Evolutionary conservation across 2,329 filamentous ascomycete species (phyloP).

Genomic region (Cladosporium sp.): DNA sequence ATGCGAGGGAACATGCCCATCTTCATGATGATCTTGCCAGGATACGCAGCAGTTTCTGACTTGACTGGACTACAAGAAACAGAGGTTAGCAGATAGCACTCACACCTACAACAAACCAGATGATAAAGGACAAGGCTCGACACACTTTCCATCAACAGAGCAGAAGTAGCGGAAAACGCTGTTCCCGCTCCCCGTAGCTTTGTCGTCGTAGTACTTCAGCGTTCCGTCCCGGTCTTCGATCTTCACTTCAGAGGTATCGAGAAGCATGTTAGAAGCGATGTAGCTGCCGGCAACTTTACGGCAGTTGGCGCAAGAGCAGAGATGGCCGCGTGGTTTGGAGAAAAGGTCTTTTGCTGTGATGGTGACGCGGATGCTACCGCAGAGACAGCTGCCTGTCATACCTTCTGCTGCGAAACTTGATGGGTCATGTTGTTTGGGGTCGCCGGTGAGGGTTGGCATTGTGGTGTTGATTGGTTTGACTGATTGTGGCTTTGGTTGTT

Average conservation of each 20-base stretch:
- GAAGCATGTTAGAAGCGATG: constrained; percentile 37
- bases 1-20: constrained; percentile 49
- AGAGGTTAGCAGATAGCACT: not conserved
- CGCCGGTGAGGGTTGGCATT: constrained; percentile 33
- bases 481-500: no score
- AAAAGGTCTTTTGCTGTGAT: constrained; percentile 48
- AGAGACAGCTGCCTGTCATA: constrained; percentile 43
- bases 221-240: constrained; percentile 43
- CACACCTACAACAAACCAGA: no score
- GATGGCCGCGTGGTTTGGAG: constrained; percentile 40
- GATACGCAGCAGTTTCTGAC: constrained; percentile 38
- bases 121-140: not conserved
- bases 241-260: constrained; percentile 43
- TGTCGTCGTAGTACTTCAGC: constrained; percentile 44
- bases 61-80: constrained; percentile 40
- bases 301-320: constrained; percentile 52
- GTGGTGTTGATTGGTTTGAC: no score
- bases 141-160: constrained; percentile 39
- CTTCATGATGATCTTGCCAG: constrained; percentile 46
- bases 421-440: constrained; percentile 36
- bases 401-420: constrained; percentile 30
- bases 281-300: constrained; percentile 46
- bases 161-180: constrained; percentile 45
- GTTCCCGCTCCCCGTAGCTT: constrained; percentile 44
- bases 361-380: constrained; percentile 45